These are phyloP conservation scores for Clitopilus hobsonii DNA, from an alignment of 768 basidiomycete species.

Conservation along the genomic window DNA sequence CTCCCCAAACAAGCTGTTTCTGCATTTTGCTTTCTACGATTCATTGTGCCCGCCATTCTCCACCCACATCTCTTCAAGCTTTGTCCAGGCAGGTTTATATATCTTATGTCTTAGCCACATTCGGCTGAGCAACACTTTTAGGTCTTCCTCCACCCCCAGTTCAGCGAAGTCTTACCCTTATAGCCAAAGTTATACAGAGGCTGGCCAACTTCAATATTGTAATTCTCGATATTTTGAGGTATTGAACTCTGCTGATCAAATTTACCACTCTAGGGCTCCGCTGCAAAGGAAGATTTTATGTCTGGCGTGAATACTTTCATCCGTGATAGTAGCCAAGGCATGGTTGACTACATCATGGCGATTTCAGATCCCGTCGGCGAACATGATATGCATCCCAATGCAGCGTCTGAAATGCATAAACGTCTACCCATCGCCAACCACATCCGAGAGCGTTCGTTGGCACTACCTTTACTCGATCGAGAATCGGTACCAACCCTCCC, in stretches of 20 bases:
- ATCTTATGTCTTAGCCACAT: neutral
- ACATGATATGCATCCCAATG: constrained; percentile 2
- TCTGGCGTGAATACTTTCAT: constrained; percentile 72
- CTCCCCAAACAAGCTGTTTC: constrained; percentile 81
- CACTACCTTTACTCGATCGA: constrained; percentile 52
- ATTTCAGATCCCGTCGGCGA: constrained; percentile 57
- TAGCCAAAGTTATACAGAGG: constrained; percentile 88
- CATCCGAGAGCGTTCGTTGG: constrained; percentile 51
- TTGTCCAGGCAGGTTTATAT: constrained; percentile 51
- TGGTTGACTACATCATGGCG: constrained; percentile 74
- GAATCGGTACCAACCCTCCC: constrained; percentile 74
- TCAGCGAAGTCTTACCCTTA: constrained; percentile 76
- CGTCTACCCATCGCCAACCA: constrained; percentile 49
- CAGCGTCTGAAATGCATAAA: constrained; percentile 34
- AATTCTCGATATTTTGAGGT: constrained; percentile 18
- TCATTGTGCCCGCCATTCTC: constrained; percentile 88
- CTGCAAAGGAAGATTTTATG: constrained; percentile 82
- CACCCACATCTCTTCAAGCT: constrained; percentile 83
- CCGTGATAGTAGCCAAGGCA: constrained; percentile 53
- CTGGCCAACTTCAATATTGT: constrained; percentile 81
- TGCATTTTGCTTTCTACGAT: constrained; percentile 85
- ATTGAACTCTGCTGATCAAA: neutral
- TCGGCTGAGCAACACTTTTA: constrained; percentile 23
- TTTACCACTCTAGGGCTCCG: constrained; percentile 30
- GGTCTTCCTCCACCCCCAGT: constrained; percentile 64